Conservation (phyloP, 805 yeast genomes). For the Myxozyma geophila region DNA sequence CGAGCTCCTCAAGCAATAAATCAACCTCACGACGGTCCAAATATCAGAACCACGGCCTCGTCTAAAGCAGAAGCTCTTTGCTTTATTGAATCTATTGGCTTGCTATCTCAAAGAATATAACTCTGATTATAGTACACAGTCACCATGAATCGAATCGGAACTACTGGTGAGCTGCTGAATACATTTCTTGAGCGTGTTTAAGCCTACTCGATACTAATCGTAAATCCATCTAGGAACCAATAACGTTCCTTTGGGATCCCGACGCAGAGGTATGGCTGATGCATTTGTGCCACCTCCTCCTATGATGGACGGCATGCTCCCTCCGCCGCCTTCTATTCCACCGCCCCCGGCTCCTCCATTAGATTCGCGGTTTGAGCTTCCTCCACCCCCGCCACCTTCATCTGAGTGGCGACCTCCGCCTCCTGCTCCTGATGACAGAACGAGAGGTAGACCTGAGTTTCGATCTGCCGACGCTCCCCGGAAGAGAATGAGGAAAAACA, state of each 20-base stretch:
- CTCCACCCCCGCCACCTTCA: conserved; percentile 34
- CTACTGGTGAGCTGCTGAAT: not conserved
- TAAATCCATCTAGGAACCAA: conserved; percentile 32
- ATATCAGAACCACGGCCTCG: no score
- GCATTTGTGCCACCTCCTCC: conserved; percentile 24
- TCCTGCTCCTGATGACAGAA: conserved; percentile 12
- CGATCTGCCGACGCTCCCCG: conserved; percentile 16
- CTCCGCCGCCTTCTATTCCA: conserved; percentile 31
- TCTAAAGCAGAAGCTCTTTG: no score
- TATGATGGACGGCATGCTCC: conserved; percentile 1
- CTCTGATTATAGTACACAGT: not conserved
- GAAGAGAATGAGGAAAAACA: conserved; percentile 35
- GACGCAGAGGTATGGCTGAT: conserved; percentile 32
- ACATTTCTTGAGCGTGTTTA: not conserved
- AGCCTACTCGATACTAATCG: not conserved
- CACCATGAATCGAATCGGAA: not conserved
- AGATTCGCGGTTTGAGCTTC: not conserved
- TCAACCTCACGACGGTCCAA: no score
- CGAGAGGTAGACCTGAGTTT: conserved; percentile 20
- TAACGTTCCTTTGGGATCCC: conserved; percentile 34
- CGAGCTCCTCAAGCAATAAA: no score
- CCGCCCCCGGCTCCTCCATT: conserved; percentile 30
- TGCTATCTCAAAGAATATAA: no score
- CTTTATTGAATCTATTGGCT: no score
- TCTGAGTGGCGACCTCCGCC: not conserved